Conservation (phyloP, 345 rosid species). For the Camelina hispida region DNA sequence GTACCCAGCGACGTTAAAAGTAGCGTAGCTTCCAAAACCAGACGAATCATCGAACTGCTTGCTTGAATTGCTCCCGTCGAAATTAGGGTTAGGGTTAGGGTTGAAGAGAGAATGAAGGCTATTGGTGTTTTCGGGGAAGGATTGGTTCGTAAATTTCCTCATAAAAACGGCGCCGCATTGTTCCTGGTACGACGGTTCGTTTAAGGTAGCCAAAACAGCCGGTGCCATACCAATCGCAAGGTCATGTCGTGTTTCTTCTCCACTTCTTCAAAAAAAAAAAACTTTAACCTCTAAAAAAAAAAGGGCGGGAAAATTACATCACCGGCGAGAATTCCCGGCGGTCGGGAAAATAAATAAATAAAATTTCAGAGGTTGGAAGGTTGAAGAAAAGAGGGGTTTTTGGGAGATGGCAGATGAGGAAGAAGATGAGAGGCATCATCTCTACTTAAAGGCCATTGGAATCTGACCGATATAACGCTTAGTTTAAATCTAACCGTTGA, state of each 20-base stretch:
- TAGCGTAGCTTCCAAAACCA: constrained; percentile 51
- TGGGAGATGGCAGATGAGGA: constrained; percentile 33
- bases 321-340: constrained; percentile 29
- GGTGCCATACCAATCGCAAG: constrained; percentile 38
- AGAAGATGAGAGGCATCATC: constrained; percentile 34
- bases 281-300: background rate
- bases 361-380: background rate
- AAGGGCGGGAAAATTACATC: constrained; percentile 17
- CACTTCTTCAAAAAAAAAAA: background rate
- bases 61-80: constrained; percentile 40
- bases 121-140: constrained; percentile 26
- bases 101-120: constrained; percentile 20
- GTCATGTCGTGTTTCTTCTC: constrained; percentile 26
- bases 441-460: constrained; percentile 40
- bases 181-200: constrained; percentile 40
- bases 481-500: background rate
- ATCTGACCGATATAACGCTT: constrained; percentile 34
- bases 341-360: background rate
- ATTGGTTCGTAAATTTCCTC: constrained; percentile 35
- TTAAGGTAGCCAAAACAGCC: constrained; percentile 36
- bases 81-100: constrained; percentile 61
- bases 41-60: constrained; percentile 49
- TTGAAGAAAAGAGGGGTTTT: background rate
- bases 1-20: constrained; percentile 65
- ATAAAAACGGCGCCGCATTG: constrained; percentile 42